Base-by-base conservation (phyloP, 2,329 filamentous ascomycete genomes). In the Akanthomyces dipterigenus region DNA sequence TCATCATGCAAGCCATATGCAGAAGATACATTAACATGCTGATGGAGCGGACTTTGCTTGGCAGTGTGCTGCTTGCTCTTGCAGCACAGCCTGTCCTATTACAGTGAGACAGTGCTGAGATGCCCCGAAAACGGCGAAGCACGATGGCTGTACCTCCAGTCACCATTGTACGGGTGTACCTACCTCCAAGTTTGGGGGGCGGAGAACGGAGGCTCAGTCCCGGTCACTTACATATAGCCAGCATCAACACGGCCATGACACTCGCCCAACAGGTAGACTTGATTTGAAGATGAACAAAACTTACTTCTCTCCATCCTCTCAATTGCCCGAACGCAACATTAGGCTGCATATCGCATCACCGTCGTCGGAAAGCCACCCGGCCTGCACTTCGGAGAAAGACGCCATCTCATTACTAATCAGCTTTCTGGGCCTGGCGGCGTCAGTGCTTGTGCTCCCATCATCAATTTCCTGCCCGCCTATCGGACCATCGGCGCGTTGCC, bases 341-440 rank as follows among this genome's bases (percentile, higher is more conserved):
- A 46, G 26, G 36, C 40, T 16, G 42, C 55, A 57, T n/a, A 57
- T 57, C 22, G 26, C 53, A 55, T 55, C 53, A 34, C 38, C 26
- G 20, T 40, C 14, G 11, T 26, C 11, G n/a, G 22, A 36, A 49
- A n/a, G 31, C 31, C 18, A 40, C 9, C 55, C 14, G 55, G 34
- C 18, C 22, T 18, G 22, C 34, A 26, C 7, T 48, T 55, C 40
- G 49, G 48, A 28, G 31, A 46, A 55, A 60, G 58, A 28, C 58
- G 50, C 58, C 50, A 55, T 60, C 50, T 54, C 46, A 60, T 60
- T 60, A 60, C 40, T 60, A 60, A 60, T 60, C 56, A 60, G 31
- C n/a, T 22, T 40, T 43, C 20, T 31, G 34, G 45, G 18, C 38
- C 34, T 31, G n/a, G 40, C 26, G 54, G 45, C 34, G 18, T 11